Percentiles rank a stretch among this genome's conserved stretches.
Conservation (phyloP, 768 basidiomycete species). For the Leccinum barrowsii region DNA sequence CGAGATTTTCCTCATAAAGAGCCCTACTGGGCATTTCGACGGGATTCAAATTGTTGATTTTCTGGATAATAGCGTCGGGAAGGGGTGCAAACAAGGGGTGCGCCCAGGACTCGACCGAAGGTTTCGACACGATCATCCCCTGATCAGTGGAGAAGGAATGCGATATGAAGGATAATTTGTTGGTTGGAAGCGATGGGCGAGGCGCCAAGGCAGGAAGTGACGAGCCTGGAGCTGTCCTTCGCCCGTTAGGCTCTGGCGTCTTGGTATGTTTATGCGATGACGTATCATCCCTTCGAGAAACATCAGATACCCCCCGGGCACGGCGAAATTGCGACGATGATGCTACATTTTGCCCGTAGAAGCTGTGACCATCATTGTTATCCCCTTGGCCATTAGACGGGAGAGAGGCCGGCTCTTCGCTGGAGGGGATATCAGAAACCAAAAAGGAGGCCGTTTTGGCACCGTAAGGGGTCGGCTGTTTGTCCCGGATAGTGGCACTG, state of each 20-base stretch:
- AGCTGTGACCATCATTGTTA: constrained; percentile 34
- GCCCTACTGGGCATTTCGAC: constrained; percentile 58
- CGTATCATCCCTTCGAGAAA: constrained; percentile 14
- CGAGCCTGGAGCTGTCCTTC: constrained; percentile 12
- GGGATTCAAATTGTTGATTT: constrained; percentile 50
- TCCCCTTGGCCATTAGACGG: constrained; percentile 21
- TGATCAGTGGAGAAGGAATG: constrained; percentile 38
- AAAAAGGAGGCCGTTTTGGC: constrained; percentile 49
- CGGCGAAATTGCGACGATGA: constrained; percentile 30
- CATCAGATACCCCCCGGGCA: constrained; percentile 22
- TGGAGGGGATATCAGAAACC: constrained; percentile 38
- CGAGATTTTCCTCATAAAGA: constrained; percentile 49
- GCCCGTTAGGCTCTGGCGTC: constrained; percentile 26
- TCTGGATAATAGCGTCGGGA: constrained; percentile 51
- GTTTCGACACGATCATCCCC: constrained; percentile 36
- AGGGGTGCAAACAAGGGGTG: constrained; percentile 58
- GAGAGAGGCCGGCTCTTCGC: constrained; percentile 27
- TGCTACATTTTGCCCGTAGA: constrained; percentile 48
- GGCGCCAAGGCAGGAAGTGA: constrained; percentile 23
- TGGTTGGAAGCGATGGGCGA: constrained; percentile 22
- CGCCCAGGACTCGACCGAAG: constrained; percentile 55
- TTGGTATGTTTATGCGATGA: constrained; percentile 15
- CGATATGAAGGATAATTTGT: constrained; percentile 43
- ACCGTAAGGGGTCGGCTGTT: constrained; percentile 38
- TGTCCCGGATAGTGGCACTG: constrained; percentile 35